Evolutionary conservation across 129 eudicot species (phyloP), one percentile per base, ranked within the genome.

Genomic region (Gnaphalium uliginosum): DNA sequence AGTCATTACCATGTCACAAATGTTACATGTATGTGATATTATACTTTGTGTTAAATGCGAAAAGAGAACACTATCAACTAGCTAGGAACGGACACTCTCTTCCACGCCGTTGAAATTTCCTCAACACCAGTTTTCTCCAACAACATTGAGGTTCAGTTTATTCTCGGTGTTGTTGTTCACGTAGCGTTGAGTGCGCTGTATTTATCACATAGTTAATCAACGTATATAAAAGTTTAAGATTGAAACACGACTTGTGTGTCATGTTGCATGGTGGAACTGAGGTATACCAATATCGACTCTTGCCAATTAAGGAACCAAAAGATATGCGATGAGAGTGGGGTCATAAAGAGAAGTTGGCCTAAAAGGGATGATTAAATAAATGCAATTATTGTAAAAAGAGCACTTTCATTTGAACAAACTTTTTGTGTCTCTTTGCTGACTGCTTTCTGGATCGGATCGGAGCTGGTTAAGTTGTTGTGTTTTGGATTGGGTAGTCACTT

Each of bases 301-400:
- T 73, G 57, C 77, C 57, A 39, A 73, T 73, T 73, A 73, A 73
- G 77, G 68, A 73, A 73, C 58, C 77, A 58, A 73, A 73, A 73
- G 58, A 59, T 58, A 58, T 37, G 41, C 25, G 3, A 73, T 9
- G 50, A 2, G 67, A 2, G 53, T 21, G 76, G 76, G 66, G 9
- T 39, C 39, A 19, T 43, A 73, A 59, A 17, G 77, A 35, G 68
- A 73, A 25, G 68, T 58, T 73, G 69, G 57, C 77, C 68, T 59
- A 73, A 73, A 58, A 73, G 68, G 8, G 39, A 59, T 14, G 77
- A 73, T 73, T 73, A 73, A 73, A 73, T 8, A 58, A 59, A 73
- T 22, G 15, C 58, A 73, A 73, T 73, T 58, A 59, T 73, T 73
- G 69, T 60, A 46, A 19, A 58, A 73, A 13, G 43, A 35, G 4